Evolutionary conservation across 257 asterid genomes (phyloP), one percentile per base, ranked within the genome.

Genomic region (Coffea eugenioides): DNA sequence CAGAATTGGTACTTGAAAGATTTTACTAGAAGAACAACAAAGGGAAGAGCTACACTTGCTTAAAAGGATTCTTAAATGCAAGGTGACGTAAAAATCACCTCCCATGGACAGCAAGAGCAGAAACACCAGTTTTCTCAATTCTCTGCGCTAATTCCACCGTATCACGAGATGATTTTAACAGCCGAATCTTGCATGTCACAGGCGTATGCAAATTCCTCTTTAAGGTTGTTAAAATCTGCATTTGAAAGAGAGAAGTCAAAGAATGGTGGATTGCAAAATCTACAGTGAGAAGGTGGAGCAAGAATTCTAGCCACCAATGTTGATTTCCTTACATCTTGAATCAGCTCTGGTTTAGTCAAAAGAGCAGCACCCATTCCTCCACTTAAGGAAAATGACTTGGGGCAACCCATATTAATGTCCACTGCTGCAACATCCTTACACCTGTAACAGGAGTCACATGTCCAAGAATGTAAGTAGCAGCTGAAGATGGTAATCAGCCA

Each of bases 281-380:
- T 69, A 62, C 21, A 27, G 23, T 45, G 45, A 23, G 31, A 52
- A 76, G 70, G 68, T 54, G 49, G 27, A 48, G 76, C 61, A 75
- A 54, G 56, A 75, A 76, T 18, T 74, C 61, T 54, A 39, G 43
- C 15, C 82, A 5, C 73, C 73, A 45, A 79, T 64, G 10, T 43
- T 39, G 16, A 64, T 36, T 74, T 78, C 49, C 92, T 74, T 88
- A 93, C 98, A 91, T 95, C 99, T 71, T 91, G 97, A 81, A 95
- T 93, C 66, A 95, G 97, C 62, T 95, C 99, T 31, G 99, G 99
- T 84, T 93, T 95, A 75, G 88, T 65, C 86, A 95, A 85, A 83
- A 95, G 84, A 43, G 99, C 97, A 83, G 99, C 97, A 83, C 99
- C 99, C 99, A 95, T 95, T 84, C 99, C 98, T 83, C 99, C 99